Evolutionary conservation across 2,329 filamentous ascomycete genomes (phyloP).

Genomic region (Aspergillus piperis): DNA sequence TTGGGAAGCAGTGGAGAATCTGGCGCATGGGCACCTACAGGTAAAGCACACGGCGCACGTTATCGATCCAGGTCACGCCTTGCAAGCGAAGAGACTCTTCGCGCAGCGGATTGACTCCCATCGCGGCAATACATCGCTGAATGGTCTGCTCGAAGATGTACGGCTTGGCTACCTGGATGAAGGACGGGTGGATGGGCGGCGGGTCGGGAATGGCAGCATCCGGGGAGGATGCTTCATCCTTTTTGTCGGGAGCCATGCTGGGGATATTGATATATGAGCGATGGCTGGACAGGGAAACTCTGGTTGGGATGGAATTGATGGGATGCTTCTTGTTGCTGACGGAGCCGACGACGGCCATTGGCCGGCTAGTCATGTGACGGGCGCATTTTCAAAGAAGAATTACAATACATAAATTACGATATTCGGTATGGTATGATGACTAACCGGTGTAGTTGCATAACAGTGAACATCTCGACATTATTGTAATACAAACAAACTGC

Average conservation of each 20-base stretch:
- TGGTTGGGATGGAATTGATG: not conserved
- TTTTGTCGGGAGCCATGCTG: slow-evolving; percentile 27
- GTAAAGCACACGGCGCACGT: slow-evolving; percentile 73
- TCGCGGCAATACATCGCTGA: slow-evolving; percentile 68
- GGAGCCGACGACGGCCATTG: not conserved
- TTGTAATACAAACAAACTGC: no score
- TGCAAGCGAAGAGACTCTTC: slow-evolving; percentile 81
- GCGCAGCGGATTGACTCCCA: slow-evolving; percentile 71
- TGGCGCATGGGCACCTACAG: slow-evolving; percentile 58
- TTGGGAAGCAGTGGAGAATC: not conserved
- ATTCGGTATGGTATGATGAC: not conserved
- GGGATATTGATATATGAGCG: not conserved
- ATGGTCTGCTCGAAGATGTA: slow-evolving; percentile 83
- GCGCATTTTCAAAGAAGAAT: not conserved
- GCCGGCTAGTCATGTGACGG: not conserved
- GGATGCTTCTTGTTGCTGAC: not conserved
- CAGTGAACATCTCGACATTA: no score
- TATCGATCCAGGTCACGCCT: slow-evolving; percentile 86
- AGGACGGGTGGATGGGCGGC: slow-evolving; percentile 61
- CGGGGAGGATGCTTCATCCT: slow-evolving; percentile 19
- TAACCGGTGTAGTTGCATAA: not conserved
- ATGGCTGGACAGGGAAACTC: not conserved
- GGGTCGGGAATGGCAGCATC: slow-evolving; percentile 23
- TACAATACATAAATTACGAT: not conserved
- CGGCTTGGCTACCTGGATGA: slow-evolving; percentile 66